Evolutionary conservation across 192 early-diverging fungal genomes (phyloP).

Genomic region (Gaertneriomyces semiglobifer): DNA sequence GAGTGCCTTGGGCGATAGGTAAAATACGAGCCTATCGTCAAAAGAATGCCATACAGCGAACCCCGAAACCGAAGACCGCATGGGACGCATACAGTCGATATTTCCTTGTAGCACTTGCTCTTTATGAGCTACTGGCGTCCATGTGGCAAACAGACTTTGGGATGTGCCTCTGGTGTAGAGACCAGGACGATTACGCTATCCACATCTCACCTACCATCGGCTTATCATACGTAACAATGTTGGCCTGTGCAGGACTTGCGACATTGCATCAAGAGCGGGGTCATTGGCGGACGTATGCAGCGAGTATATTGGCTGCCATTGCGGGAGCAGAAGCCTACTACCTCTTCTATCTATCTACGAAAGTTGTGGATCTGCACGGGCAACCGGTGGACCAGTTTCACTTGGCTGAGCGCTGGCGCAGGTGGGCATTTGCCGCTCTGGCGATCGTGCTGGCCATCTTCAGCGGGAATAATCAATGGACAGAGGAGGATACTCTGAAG

Average conservation of each 20-base stretch:
- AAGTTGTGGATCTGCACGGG: slow-evolving; percentile 4
- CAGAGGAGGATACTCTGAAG: slow-evolving; percentile 28
- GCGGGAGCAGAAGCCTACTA: slow-evolving; percentile 15
- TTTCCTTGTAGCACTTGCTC: slow-evolving; percentile 21
- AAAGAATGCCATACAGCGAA: slow-evolving; percentile 1
- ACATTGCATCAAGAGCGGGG: slow-evolving; percentile 18
- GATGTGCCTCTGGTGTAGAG: slow-evolving; percentile 31
- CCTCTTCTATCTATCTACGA: slow-evolving; percentile 1
- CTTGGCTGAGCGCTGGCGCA: not conserved
- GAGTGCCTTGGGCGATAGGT: slow-evolving; percentile 7
- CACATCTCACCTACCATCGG: slow-evolving; percentile 14
- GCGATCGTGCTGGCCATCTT: slow-evolving; percentile 11
- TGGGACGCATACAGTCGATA: slow-evolving; percentile 1
- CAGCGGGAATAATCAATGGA: slow-evolving; percentile 25
- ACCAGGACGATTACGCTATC: slow-evolving; percentile 15
- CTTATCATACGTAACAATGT: slow-evolving; percentile 13
- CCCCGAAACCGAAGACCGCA: slow-evolving; percentile 6
- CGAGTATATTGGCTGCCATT: slow-evolving; percentile 5
- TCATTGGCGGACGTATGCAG: slow-evolving; percentile 24
- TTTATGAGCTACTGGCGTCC: slow-evolving; percentile 20
- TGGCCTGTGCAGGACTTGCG: slow-evolving; percentile 17
- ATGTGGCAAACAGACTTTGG: slow-evolving; percentile 24
- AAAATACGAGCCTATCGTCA: slow-evolving; percentile 12
- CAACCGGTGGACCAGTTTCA: slow-evolving; percentile 2
- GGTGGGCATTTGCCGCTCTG: slow-evolving; percentile 21